Percentiles rank a stretch among this genome's conserved stretches.
These are phyloP conservation scores for Acmispon strigosus DNA, from an alignment of 306 rosid genomes.

Conservation along the genomic window DNA sequence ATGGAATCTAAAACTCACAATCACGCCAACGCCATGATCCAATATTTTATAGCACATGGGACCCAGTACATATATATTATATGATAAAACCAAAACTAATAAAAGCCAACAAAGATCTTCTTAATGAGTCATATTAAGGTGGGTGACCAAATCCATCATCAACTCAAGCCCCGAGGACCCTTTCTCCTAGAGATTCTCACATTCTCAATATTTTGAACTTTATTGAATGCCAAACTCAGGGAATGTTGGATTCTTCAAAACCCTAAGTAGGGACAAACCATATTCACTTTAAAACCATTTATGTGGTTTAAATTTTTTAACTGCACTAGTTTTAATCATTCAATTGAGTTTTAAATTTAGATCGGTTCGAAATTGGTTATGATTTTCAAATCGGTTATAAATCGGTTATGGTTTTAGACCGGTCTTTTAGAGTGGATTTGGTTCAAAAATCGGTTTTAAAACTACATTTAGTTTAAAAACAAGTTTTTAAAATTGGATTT, in stretches of 20 bases:
- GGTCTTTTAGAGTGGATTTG: too few species aligned
- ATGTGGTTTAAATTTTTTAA: too few species aligned
- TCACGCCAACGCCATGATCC: not conserved
- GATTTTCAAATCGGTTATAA: too few species aligned
- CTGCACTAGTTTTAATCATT: too few species aligned
- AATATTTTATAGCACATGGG: conserved; percentile 29
- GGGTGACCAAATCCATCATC: conserved; percentile 73
- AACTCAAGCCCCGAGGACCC: conserved; percentile 38
- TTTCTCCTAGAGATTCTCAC: conserved; percentile 67
- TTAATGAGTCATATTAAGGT: conserved; percentile 25
- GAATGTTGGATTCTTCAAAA: conserved; percentile 72
- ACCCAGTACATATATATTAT: not conserved
- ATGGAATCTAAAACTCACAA: conserved; percentile 40
- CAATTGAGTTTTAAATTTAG: too few species aligned
- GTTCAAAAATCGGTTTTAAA: too few species aligned
- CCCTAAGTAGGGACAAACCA: too few species aligned
- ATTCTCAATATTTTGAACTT: conserved; percentile 54
- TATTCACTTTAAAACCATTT: too few species aligned
- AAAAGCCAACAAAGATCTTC: conserved; percentile 26
- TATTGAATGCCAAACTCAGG: conserved; percentile 64
- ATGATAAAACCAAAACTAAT: not conserved
- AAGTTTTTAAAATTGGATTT: too few species aligned
- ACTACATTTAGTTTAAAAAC: too few species aligned
- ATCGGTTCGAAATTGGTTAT: too few species aligned
- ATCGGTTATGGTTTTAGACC: too few species aligned